Base-by-base conservation (phyloP, 2,329 filamentous ascomycete species). In the Trichoderma cornu-damae region DNA sequence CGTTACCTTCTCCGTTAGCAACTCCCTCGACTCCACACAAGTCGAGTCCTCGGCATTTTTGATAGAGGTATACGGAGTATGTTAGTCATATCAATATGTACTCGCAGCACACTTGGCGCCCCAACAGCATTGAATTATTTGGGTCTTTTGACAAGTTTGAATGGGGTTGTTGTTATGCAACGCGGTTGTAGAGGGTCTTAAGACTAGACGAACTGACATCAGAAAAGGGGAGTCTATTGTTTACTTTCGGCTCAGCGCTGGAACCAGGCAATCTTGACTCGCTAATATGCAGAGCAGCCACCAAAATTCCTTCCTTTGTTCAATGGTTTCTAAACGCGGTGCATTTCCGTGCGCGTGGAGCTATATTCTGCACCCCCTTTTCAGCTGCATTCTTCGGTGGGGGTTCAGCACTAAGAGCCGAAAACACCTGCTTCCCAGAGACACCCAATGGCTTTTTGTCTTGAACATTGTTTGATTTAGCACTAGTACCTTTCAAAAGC, bases 1-100 rank as follows among this genome's bases (percentile, higher is more conserved):
- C 12, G 42, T 38, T 47, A 24, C 26, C 52, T 47, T 55, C 52
- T 55, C 52, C 42, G 52, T 47, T 47, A 38, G 42, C 16, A 55
- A 47, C 12, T 20, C 12, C 14, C 12, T 37, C n/a, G 34, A 16
- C 24, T 47, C 42, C 52, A 54, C 50, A 14, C n/a, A n/a, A n/a
- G 8, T 4, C 32, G n/a, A 38, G 32, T 26, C 16, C 52, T 55
- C 47, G 52, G 52, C 40, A 47, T 30, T 28, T 46, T n/a, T n/a
- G n/a, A n/a, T n/a, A 32, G 42, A 47, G 40, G 40, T 47, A 32
- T 47, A 8, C 20, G 40, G 40, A 38, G 42, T 47, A 8, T 18
- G 22, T 35, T 54, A 32, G 48, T 44, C 30, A 44, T 26, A 54
- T 54, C 26, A 52, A 37, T 28, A 52, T 28, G 34, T 22, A 8